Evolutionary conservation across 305 asterid species (phyloP).

Genomic region (Andrographis paniculata): DNA sequence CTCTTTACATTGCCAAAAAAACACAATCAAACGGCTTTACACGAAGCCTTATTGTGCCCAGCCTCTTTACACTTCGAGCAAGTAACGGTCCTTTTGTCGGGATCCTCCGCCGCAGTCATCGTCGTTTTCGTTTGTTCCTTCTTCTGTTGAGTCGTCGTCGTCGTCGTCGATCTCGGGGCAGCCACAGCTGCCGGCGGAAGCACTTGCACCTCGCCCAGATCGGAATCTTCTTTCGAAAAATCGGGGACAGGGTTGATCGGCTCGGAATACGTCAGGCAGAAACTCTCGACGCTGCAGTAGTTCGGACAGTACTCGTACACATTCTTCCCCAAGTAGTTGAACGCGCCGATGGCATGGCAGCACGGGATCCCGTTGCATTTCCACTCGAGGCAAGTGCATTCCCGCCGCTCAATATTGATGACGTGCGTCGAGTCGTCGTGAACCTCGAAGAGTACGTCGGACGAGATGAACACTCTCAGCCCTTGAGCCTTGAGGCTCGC

Average conservation of each 20-base stretch:
- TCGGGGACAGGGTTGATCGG: slow-evolving; percentile 43
- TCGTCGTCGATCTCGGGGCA: slow-evolving; percentile 21
- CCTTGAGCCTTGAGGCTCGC: slow-evolving; percentile 48
- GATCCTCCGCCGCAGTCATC: slow-evolving; percentile 37
- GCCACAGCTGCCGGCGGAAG: slow-evolving; percentile 79
- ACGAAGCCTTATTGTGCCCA: slow-evolving; percentile 91
- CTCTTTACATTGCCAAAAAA: too few species aligned
- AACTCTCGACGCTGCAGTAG: slow-evolving; percentile 53
- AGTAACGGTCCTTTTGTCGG: slow-evolving; percentile 71
- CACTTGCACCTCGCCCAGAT: slow-evolving; percentile 37
- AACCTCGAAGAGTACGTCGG: slow-evolving; percentile 73
- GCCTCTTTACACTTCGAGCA: slow-evolving; percentile 83
- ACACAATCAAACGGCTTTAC: slow-evolving; percentile 35
- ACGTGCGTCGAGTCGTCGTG: slow-evolving; percentile 80
- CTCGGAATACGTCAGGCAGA: slow-evolving; percentile 39
- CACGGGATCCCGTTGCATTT: slow-evolving; percentile 57
- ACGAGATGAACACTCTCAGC: slow-evolving; percentile 67
- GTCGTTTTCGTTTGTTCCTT: slow-evolving; percentile 36
- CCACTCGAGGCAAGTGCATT: slow-evolving; percentile 91
- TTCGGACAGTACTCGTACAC: slow-evolving; percentile 62
- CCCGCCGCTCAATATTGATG: slow-evolving; percentile 52
- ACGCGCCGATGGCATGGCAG: slow-evolving; percentile 74
- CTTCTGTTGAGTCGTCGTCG: too few species aligned
- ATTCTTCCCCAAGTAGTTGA: slow-evolving; percentile 36
- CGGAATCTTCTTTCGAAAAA: slow-evolving; percentile 26